Evolutionary conservation across 2,329 filamentous ascomycete species (phyloP).

Genomic region (Microsporum ferrugineum): DNA sequence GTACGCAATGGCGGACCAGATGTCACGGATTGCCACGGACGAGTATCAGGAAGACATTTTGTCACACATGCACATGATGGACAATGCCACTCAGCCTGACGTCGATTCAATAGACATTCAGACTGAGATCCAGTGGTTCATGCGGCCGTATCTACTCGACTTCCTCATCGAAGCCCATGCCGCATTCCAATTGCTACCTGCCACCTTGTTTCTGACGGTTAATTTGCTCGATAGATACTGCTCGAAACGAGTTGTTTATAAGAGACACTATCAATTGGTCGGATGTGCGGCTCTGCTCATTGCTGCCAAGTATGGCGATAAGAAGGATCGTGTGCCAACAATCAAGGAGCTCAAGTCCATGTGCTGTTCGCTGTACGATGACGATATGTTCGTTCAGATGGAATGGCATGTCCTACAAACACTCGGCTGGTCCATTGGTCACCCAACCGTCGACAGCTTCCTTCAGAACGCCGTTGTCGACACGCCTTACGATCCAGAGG

Average conservation of each 20-base stretch:
- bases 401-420: slow-evolving; percentile 99
- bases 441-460: slow-evolving; percentile 92
- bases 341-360: slow-evolving; percentile 96
- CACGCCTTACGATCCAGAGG: slow-evolving; percentile 62
- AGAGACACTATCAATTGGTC: slow-evolving; percentile 96
- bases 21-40: slow-evolving; percentile 72
- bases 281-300: slow-evolving; percentile 93
- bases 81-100: slow-evolving; percentile 85
- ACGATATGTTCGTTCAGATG: slow-evolving; percentile 99
- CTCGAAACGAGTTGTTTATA: slow-evolving; percentile 94
- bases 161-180: slow-evolving; percentile 96
- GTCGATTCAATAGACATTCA: slow-evolving; percentile 98
- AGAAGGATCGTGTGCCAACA: slow-evolving; percentile 96
- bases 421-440: slow-evolving; percentile 88
- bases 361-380: slow-evolving; percentile 97
- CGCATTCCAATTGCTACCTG: slow-evolving; percentile 83
- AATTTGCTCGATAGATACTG: slow-evolving; percentile 97
- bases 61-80: slow-evolving; percentile 90
- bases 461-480: slow-evolving; percentile 76
- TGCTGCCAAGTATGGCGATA: slow-evolving; percentile 95
- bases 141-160: slow-evolving; percentile 95
- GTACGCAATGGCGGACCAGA: slow-evolving; percentile 76
- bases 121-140: slow-evolving; percentile 99
- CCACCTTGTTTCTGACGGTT: slow-evolving; percentile 90
- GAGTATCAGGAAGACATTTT: slow-evolving; percentile 93